Percentiles rank a stretch among this genome's conserved stretches.
These are phyloP conservation scores for Xylaria sp. DNA, from an alignment of 2,329 filamentous ascomycete species.

Conservation along the genomic window DNA sequence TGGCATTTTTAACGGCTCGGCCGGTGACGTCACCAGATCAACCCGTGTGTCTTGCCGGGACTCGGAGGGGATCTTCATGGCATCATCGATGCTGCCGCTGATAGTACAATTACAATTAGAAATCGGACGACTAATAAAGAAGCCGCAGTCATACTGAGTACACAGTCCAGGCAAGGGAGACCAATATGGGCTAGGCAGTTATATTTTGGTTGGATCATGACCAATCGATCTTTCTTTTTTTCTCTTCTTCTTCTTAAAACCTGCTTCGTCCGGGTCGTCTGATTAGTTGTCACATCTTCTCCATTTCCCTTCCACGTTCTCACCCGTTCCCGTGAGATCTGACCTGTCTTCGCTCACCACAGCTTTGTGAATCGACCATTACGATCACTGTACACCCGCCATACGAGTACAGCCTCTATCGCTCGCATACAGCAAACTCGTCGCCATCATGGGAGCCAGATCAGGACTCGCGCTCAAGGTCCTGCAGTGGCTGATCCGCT, in stretches of 20 bases:
- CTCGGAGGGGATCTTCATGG: not conserved
- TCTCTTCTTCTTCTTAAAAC: not conserved
- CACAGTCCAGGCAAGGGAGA: too few relatives aligned
- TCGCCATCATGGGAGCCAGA: constrained; percentile 49
- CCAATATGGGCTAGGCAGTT: too few relatives aligned
- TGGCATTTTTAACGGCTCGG: not conserved
- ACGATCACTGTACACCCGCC: not conserved
- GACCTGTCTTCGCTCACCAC: not conserved
- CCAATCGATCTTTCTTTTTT: not conserved
- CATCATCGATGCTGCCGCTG: not conserved
- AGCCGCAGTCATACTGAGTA: too few relatives aligned
- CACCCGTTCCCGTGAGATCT: not conserved
- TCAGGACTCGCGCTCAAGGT: constrained; percentile 61
- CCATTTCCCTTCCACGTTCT: not conserved
- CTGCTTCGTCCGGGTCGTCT: not conserved
- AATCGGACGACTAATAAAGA: too few relatives aligned
- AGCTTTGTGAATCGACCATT: not conserved
- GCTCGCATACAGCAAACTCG: constrained; percentile 1
- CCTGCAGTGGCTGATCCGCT: constrained; percentile 65
- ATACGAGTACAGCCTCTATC: constrained; percentile 15
- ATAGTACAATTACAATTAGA: not conserved
- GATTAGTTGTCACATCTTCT: not conserved
- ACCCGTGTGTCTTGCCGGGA: not conserved
- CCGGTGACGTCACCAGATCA: not conserved
- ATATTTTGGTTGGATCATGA: too few relatives aligned